Evolutionary conservation across 2,329 filamentous ascomycete genomes (phyloP).

Genomic region (Venturia asperata): DNA sequence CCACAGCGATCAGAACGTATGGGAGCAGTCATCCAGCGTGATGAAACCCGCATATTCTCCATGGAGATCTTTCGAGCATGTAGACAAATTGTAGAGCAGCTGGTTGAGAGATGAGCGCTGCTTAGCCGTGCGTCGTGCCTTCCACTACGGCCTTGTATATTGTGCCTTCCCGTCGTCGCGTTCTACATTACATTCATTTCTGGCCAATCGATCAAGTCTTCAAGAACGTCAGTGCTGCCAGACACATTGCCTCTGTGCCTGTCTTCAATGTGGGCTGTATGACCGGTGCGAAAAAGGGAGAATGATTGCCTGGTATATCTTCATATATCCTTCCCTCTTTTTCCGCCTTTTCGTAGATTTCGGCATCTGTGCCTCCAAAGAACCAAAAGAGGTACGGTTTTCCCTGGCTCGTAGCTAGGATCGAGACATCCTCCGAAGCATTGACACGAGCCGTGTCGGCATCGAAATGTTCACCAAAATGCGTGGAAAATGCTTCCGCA

Average conservation of each 20-base stretch:
- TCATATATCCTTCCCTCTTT: constrained; percentile 38
- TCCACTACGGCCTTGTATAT: too few relatives aligned
- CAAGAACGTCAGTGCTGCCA: constrained; percentile 45
- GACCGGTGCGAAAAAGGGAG: constrained; percentile 51
- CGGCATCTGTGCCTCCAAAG: constrained; percentile 47
- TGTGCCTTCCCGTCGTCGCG: too few relatives aligned
- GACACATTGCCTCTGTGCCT: constrained; percentile 41
- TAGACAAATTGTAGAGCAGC: too few relatives aligned
- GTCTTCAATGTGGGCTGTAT: constrained; percentile 50
- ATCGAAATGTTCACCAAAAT: constrained; percentile 39
- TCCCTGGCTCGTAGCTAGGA: constrained; percentile 44
- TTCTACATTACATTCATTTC: too few relatives aligned
- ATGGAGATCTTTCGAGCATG: too few relatives aligned
- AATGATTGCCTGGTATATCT: constrained; percentile 54
- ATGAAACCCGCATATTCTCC: too few relatives aligned
- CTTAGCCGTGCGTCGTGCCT: too few relatives aligned
- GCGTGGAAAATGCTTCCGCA: constrained; percentile 37
- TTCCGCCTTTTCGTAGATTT: constrained; percentile 44
- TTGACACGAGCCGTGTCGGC: constrained; percentile 36
- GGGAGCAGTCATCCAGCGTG: too few relatives aligned
- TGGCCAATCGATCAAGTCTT: constrained; percentile 14
- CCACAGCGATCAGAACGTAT: too few relatives aligned
- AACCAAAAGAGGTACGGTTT: constrained; percentile 50
- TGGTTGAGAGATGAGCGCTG: too few relatives aligned
- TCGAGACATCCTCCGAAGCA: constrained; percentile 53